phyloP scores from a whole-genome alignment of 2,329 filamentous ascomycete genomes.

The Dactylonectria macrodidyma region DNA sequence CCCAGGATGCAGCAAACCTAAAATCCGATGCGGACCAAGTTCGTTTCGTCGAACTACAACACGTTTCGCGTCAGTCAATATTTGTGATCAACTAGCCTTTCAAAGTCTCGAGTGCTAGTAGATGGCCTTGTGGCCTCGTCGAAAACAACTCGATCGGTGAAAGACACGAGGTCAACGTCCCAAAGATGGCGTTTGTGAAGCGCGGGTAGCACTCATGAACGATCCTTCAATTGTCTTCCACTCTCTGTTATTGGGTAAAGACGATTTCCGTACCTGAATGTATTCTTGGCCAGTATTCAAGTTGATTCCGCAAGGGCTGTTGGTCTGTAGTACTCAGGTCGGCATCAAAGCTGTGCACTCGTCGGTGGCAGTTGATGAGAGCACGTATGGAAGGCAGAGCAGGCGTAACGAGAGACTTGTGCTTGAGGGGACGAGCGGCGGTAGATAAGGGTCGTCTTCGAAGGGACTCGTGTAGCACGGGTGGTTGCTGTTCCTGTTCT shows the following conservation, averaged over 20 bases:
- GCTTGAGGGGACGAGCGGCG: slow-evolving; percentile 22
- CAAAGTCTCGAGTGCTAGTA: not conserved
- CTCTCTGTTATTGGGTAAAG: not conserved
- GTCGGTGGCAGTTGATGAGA: slow-evolving; percentile 4
- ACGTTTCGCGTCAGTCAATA: not conserved
- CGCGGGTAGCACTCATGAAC: not conserved
- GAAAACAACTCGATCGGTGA: too few relatives aligned
- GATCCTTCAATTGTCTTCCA: not conserved
- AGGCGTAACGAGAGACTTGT: slow-evolving; percentile 28
- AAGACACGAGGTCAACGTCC: not conserved
- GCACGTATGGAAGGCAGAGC: slow-evolving; percentile 26
- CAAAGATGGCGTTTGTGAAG: not conserved
- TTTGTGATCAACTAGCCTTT: not conserved
- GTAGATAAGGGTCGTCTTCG: slow-evolving; percentile 28
- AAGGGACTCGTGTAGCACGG: slow-evolving; percentile 37
- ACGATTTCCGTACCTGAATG: slow-evolving; percentile 38
- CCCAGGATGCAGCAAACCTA: slow-evolving; percentile 17
- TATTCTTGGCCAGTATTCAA: slow-evolving; percentile 21
- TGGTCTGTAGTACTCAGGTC: slow-evolving; percentile 21
- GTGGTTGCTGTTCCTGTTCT: slow-evolving; percentile 44
- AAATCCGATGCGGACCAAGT: not conserved
- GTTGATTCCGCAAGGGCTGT: slow-evolving; percentile 10
- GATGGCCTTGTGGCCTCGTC: not conserved
- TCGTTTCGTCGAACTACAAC: not conserved
- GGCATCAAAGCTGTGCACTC: slow-evolving; percentile 21